phyloP scores from a whole-genome alignment of 768 basidiomycete species.

The Lactarius vividus region DNA sequence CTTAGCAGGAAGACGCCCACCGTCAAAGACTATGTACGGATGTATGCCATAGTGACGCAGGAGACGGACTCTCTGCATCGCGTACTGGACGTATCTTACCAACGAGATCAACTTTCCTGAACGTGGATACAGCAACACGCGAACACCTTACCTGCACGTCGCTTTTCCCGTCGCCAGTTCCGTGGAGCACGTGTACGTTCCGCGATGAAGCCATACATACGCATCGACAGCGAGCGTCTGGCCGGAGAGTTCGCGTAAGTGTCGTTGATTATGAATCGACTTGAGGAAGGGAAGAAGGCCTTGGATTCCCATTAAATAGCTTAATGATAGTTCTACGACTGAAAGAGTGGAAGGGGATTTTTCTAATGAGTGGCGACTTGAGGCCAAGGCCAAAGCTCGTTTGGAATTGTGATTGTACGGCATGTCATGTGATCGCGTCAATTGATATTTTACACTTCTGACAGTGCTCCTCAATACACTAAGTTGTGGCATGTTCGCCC shows the following conservation, averaged over 20 bases:
- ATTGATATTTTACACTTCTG: background rate
- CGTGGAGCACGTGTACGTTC: constrained; percentile 84
- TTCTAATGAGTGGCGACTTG: background rate
- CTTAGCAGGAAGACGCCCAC: constrained; percentile 94
- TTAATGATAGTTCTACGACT: background rate
- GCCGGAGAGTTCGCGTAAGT: constrained; percentile 79
- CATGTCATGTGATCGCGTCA: constrained; percentile 1
- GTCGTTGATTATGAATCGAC: constrained; percentile 75
- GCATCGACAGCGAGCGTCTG: constrained; percentile 90
- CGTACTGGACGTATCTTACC: constrained; percentile 90
- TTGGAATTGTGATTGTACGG: background rate
- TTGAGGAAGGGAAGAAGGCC: constrained; percentile 89
- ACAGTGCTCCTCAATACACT: background rate
- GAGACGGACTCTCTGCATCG: constrained; percentile 88
- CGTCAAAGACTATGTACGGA: constrained; percentile 95
- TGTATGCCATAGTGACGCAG: constrained; percentile 79
- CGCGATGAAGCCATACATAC: constrained; percentile 92
- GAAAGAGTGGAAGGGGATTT: background rate
- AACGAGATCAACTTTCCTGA: background rate
- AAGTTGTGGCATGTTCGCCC: background rate
- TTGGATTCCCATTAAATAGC: constrained; percentile 75
- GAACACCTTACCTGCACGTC: constrained; percentile 66
- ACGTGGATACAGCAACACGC: background rate
- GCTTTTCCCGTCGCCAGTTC: constrained; percentile 83
- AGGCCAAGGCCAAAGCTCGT: background rate